Percentiles rank a stretch among this genome's conserved stretches.
phyloP scores from a whole-genome alignment of 1,139 yeast species.

The Diutina mesorugosa region DNA sequence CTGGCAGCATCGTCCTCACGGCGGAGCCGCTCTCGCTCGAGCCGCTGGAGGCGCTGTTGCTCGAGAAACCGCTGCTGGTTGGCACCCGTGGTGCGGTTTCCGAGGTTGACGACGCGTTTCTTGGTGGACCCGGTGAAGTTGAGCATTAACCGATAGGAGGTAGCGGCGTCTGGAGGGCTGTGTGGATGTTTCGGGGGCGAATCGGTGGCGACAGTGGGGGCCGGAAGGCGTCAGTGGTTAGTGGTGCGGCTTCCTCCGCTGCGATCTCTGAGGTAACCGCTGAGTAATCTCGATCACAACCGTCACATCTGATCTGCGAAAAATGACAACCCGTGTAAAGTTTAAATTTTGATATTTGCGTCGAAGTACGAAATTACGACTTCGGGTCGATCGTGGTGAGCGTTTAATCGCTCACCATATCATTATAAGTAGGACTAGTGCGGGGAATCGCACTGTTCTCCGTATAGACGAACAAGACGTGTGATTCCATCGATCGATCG shows the following conservation, averaged over 20 bases:
- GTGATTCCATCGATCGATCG: too few relatives aligned
- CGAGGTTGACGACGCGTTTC: slow-evolving; percentile 62
- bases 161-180: neutral
- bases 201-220: neutral
- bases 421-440: too few relatives aligned
- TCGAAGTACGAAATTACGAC: too few relatives aligned
- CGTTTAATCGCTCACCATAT: too few relatives aligned
- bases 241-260: neutral
- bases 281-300: too few relatives aligned
- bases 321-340: too few relatives aligned
- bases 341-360: too few relatives aligned
- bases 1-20: slow-evolving; percentile 34
- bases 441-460: too few relatives aligned
- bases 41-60: slow-evolving; percentile 54
- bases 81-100: slow-evolving; percentile 27
- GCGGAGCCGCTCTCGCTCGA: slow-evolving; percentile 46
- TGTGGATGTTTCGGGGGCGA: neutral
- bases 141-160: slow-evolving; percentile 14
- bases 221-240: neutral
- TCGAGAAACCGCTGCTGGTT: slow-evolving; percentile 24
- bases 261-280: neutral
- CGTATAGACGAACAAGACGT: too few relatives aligned
- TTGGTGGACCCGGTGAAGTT: slow-evolving; percentile 58
- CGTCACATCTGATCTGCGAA: too few relatives aligned
- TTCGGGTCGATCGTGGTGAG: too few relatives aligned